A percentile compares a stretch with the other conserved stretches of the same genome.
These are phyloP conservation scores for Symbiodinium natans DNA, from an alignment of 73 alveolate genomes.

Conservation along the genomic window DNA sequence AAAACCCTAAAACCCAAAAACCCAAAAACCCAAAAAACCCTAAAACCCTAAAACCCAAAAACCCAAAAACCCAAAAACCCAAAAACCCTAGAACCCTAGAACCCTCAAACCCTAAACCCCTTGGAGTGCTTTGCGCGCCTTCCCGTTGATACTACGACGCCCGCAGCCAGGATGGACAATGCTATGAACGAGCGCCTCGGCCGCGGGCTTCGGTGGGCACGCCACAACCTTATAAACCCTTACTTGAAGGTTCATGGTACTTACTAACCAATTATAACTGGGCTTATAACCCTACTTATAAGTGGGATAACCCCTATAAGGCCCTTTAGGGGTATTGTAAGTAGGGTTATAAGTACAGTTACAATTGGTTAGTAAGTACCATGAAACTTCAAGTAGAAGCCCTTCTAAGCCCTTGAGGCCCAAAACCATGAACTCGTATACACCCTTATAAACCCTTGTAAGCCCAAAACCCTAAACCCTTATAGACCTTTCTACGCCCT, in stretches of 20 bases:
- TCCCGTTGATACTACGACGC: not conserved
- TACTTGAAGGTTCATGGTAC: too few relatives aligned
- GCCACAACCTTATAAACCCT: too few relatives aligned
- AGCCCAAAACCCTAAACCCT: not conserved
- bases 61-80: not conserved
- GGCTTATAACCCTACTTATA: too few relatives aligned
- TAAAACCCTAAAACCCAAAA: too few relatives aligned
- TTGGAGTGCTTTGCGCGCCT: not conserved
- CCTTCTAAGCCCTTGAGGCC: too few relatives aligned
- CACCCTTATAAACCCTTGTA: not conserved
- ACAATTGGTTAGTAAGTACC: too few relatives aligned
- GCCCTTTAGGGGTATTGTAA: too few relatives aligned
- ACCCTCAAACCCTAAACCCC: not conserved
- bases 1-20: not conserved
- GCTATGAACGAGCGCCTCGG: not conserved
- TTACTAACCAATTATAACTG: too few relatives aligned
- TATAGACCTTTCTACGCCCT: too few relatives aligned
- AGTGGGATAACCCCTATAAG: too few relatives aligned
- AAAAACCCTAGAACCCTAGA: not conserved
- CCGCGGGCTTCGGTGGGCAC: not conserved
- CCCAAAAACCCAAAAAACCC: not conserved
- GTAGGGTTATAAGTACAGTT: too few relatives aligned
- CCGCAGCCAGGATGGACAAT: slow-evolving; percentile 4
- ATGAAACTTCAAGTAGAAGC: too few relatives aligned
- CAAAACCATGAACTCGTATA: not conserved